Evolutionary conservation across 768 basidiomycete genomes (phyloP).

Genomic region (Kwoniella dendrophila): DNA sequence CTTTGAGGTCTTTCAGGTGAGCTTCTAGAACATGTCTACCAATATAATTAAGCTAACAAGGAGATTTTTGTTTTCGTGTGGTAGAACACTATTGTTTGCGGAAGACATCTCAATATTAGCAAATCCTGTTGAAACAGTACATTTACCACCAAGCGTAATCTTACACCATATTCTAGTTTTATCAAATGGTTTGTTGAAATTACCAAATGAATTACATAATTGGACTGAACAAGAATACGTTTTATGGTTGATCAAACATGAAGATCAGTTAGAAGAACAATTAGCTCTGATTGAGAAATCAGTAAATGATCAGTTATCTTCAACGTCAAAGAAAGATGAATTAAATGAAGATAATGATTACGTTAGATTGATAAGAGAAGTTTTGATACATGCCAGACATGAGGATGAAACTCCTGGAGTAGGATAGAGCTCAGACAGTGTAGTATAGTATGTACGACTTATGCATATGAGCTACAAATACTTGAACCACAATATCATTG

Average conservation of each 20-base stretch:
- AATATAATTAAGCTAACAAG: background rate
- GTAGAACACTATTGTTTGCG: conserved; percentile 83
- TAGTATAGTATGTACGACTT: too few relatives aligned
- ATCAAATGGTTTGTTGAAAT: conserved; percentile 65
- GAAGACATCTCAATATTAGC: conserved; percentile 74
- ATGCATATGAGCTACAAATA: too few relatives aligned
- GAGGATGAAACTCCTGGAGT: conserved; percentile 24
- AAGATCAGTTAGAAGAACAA: conserved; percentile 70
- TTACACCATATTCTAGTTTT: conserved; percentile 86
- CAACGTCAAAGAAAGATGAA: conserved; percentile 61
- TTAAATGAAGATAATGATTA: conserved; percentile 65
- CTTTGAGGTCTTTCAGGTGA: conserved; percentile 81
- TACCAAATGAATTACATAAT: conserved; percentile 85
- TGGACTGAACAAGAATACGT: conserved; percentile 98
- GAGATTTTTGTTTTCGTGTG: too few relatives aligned
- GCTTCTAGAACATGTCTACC: conserved; percentile 35
- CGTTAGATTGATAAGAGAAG: conserved; percentile 67
- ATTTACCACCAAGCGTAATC: conserved; percentile 82
- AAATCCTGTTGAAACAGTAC: conserved; percentile 67
- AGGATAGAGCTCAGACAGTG: too few relatives aligned
- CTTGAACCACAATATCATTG: too few relatives aligned
- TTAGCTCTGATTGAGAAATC: conserved; percentile 79
- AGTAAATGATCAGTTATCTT: conserved; percentile 58
- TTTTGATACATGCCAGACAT: conserved; percentile 61
- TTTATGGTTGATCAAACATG: conserved; percentile 91